Base-by-base conservation (phyloP, 169 alveolate genomes). In the Condylostoma magnum region DNA sequence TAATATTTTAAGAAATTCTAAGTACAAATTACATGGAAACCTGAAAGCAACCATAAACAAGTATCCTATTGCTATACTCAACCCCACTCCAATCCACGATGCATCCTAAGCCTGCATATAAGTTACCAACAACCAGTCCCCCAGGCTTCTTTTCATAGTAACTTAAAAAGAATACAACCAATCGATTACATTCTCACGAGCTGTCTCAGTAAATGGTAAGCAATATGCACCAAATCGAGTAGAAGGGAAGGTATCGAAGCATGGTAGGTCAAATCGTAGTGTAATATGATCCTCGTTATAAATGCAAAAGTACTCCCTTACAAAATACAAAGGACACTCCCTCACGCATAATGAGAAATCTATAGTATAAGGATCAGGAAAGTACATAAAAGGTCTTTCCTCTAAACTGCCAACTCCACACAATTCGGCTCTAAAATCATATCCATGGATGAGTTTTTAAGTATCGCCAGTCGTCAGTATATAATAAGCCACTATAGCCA, bases 371-470 rank as follows among this genome's bases (percentile, higher is more conserved):
- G 75, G 75, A 18, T 66, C 63, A 0, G 75, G 75, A 57, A 57
- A 66, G 25, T 66, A 66, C 58, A 66, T 28, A 27, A 46, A 66
- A 22, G 75, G 75, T 25, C 15, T 10, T 25, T 66, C 18, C 1
- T 0, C 30, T 18, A 43, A 30, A 20, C 63, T 63, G 10, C 46
- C 58, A 25, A 10, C 6, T 66, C 75, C 75, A 66, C 75, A 66
- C n/a, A 47, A 8, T 20, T 43, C 75, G 12, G 43, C 75, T 8
- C 75, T 31, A 47, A 66, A 66, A 47, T 66, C 75, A 31, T 44
- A 12, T 18, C 75, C 75, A 10, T 36, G 58, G 30, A 34, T 46
- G 20, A 66, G 37, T 1, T 47, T n/a, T 6, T 66, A 43, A 6
- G 44, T 8, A n/a, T 15, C 63, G 25, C 75, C 75, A 46, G 28